Base-by-base conservation (phyloP, 495 filamentous ascomycete species). In the Daldinia childiae region DNA sequence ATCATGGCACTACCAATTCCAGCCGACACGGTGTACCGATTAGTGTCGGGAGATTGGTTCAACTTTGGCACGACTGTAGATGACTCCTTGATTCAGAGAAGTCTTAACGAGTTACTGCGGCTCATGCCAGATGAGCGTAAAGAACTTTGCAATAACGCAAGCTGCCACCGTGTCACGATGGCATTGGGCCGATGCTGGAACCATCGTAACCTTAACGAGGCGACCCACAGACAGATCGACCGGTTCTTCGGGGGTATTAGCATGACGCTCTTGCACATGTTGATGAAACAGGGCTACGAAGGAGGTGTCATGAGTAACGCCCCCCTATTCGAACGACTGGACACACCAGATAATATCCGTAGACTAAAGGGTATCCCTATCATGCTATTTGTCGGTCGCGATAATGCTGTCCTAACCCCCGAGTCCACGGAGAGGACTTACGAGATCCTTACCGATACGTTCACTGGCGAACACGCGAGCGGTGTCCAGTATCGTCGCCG, bases 121-220 rank as follows among this genome's bases (percentile, higher is more conserved):
- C 81, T 91, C 62, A 89, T 90, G 71, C 89, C 90, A 3, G 86
- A 87, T 11, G 62, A 75, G 6, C 76, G 80, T 11, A 76, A 76
- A 14, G 90, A 92, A 71, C 79, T 89, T n/a, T 92, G 90, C 78
- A 87, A 83, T 69, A 88, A 85, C 61, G 84, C 84, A 1, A 81
- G 82, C 19, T 92, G 90, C 78, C 89, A 89, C 78, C 85, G 90
- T 7, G 74, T 78, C 51, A 83, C 83, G 11, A 78, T 92, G 32
- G 84, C 87, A 19, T 90, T 90, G 64, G 90, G 88, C n/a, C 81
- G 87, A 32, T 87, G 84, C 74, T 90, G 88, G 88, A 88, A 85
- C 74, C 88, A 90, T 71, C 75, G 72, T 4, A 89, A 90, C 71
- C 82, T 92, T 30, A 89, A 90, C 80, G 82, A 84, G 75, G 83